phyloP scores from a whole-genome alignment of 768 basidiomycete species.

The Pleurotus djamor region DNA sequence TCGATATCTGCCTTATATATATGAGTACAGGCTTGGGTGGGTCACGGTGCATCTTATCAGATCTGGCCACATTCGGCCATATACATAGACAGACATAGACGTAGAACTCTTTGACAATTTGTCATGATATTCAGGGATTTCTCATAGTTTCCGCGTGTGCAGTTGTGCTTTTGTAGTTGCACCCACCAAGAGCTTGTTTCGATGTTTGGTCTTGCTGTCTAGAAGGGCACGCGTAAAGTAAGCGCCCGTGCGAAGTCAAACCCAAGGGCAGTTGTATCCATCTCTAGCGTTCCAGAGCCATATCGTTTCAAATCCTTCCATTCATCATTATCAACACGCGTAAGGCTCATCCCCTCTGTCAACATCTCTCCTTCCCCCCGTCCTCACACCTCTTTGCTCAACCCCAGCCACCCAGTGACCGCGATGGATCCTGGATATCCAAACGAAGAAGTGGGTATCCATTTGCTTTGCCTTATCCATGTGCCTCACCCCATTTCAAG shows the following conservation, averaged over 20 bases:
- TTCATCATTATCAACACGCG: background rate
- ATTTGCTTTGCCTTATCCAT: constrained; percentile 13
- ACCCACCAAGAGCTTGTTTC: background rate
- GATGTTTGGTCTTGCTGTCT: background rate
- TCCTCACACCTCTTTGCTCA: background rate
- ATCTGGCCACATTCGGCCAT: background rate
- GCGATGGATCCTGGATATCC: constrained; percentile 69
- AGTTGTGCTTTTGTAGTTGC: background rate
- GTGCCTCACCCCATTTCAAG: constrained; percentile 33
- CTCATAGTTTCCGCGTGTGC: no score
- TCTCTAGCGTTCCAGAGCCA: background rate
- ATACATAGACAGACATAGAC: background rate
- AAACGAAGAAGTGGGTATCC: constrained; percentile 61
- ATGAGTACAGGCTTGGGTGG: background rate
- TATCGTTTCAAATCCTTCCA: background rate
- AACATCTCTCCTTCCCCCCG: background rate
- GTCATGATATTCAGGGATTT: no score
- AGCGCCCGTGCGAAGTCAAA: background rate
- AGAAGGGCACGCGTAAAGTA: background rate
- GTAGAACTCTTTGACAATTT: no score
- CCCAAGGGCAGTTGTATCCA: background rate
- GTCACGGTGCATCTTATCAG: background rate
- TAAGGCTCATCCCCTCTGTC: background rate
- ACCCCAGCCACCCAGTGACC: constrained; percentile 1
- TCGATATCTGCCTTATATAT: background rate